phyloP scores from a whole-genome alignment of 345 rosid species.

The Salix caprea region DNA sequence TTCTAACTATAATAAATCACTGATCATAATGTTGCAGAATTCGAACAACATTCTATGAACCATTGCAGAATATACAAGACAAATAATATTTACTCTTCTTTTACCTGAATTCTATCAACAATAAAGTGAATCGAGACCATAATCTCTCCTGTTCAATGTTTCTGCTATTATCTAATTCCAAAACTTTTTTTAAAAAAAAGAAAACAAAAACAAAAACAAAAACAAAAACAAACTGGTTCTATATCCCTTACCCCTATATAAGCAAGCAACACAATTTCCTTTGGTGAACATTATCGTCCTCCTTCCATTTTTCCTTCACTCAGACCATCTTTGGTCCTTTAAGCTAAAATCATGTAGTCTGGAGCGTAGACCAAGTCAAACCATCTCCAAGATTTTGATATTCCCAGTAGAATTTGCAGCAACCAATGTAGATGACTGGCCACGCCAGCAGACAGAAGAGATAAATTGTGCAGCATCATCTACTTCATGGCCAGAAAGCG shows the following conservation, averaged over 20 bases:
- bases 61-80: constrained; percentile 27
- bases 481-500: constrained; percentile 52
- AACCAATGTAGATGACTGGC: constrained; percentile 65
- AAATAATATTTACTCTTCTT: neutral
- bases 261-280: constrained; percentile 21
- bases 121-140: constrained; percentile 9
- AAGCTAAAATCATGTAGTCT: neutral
- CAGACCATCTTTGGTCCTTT: neutral
- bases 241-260: constrained; percentile 13
- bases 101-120: constrained; percentile 33
- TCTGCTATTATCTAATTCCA: constrained; percentile 34
- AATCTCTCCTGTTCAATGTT: constrained; percentile 11
- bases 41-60: too few species aligned
- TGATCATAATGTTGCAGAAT: too few species aligned
- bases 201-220: too few species aligned
- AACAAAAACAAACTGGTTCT: neutral
- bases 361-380: constrained; percentile 18
- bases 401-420: constrained; percentile 92
- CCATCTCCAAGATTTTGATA: constrained; percentile 88
- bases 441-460: constrained; percentile 88
- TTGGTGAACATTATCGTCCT: neutral
- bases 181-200: constrained; percentile 11
- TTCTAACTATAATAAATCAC: too few species aligned
- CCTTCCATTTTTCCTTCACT: neutral
- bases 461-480: constrained; percentile 70